Evolutionary conservation across 2,329 filamentous ascomycete genomes (phyloP), one percentile per base, ranked within the genome.

Genomic region (Cytospora paraplurivora): DNA sequence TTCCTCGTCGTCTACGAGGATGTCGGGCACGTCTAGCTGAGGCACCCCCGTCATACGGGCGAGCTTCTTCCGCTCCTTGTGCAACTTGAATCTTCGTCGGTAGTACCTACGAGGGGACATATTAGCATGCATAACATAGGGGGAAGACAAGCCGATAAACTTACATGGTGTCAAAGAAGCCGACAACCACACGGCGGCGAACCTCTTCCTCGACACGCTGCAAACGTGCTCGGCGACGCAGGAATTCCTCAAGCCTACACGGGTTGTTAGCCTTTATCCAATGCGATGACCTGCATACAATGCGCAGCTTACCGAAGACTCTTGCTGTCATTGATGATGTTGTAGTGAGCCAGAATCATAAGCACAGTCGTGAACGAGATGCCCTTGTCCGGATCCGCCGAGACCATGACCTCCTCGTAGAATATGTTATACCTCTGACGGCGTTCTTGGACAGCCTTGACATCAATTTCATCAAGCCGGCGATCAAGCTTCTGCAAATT

Each of bases 271-370:
- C 58, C 19, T 34, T 32, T 4, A 41, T 15, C 1, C n/a, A n/a
- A 38, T 15, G n/a, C 32, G 3, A 2, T n/a, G 7, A 33, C 6
- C 2, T 49, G 1, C n/a, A 17, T 7, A 12, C 19, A 13, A 5
- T n/a, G 11, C 13, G 32, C 51, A 53, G 76, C 79, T 73, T 79
- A 91, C 88, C 85, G 89, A 72, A 99, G 79, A 76, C 93, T 97
- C 82, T 97, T 97, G 79, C 90, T 97, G 76, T 99, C 95, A 69
- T 89, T 97, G 74, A 99, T 99, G 72, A 99, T 93, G 72, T 98
- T 99, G 82, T 99, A 96, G 76, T 99, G 95, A 38, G 96, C 94
- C 63, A 99, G 82, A 66, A 96, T 96, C 90, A 99, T 95, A 58
- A 99, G 82, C 27, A 97, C 89, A 7, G 90, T 89, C 3, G 92